Evolutionary conservation across 352 stramenopile genomes (phyloP).

Genomic region (Phytophthora gonapodyides): DNA sequence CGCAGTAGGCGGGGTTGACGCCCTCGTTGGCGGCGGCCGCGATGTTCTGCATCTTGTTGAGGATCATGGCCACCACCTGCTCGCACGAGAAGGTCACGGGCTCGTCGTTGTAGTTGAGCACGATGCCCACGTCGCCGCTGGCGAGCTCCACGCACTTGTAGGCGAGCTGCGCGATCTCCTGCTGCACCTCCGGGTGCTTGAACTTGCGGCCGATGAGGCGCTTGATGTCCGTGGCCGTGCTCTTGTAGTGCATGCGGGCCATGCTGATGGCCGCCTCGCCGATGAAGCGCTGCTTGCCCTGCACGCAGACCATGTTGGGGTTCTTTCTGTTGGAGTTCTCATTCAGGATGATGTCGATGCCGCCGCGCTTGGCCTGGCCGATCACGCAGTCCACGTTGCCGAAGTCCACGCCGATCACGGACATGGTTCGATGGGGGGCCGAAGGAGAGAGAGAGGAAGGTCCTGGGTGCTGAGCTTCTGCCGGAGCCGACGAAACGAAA

Average conservation of each 20-base stretch:
- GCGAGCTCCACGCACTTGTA: constrained; percentile 92
- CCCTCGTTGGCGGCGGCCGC: constrained; percentile 92
- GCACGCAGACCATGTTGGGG: constrained; percentile 89
- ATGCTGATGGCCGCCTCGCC: constrained; percentile 91
- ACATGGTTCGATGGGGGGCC: constrained; percentile 76
- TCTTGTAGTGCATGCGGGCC: constrained; percentile 97
- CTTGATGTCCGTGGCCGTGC: constrained; percentile 98
- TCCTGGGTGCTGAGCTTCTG: constrained; percentile 13
- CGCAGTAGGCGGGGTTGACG: constrained; percentile 89
- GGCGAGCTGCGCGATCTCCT: constrained; percentile 93
- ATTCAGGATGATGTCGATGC: constrained; percentile 99
- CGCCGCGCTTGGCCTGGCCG: constrained; percentile 95
- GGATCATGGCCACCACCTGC: constrained; percentile 97
- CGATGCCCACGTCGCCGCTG: constrained; percentile 89
- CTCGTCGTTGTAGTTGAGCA: constrained; percentile 94
- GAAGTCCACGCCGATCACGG: constrained; percentile 98
- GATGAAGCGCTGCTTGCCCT: constrained; percentile 94
- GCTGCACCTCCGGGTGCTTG: constrained; percentile 94
- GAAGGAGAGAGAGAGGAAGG: background rate
- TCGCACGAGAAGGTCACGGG: constrained; percentile 93
- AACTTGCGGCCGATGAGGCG: constrained; percentile 97
- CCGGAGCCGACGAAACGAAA: constrained; percentile 35
- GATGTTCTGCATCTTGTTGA: constrained; percentile 97
- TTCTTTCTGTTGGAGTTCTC: constrained; percentile 99
- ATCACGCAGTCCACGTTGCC: constrained; percentile 97